Conservation (phyloP, 805 yeast species). For the Hanseniaspora lindneri region DNA sequence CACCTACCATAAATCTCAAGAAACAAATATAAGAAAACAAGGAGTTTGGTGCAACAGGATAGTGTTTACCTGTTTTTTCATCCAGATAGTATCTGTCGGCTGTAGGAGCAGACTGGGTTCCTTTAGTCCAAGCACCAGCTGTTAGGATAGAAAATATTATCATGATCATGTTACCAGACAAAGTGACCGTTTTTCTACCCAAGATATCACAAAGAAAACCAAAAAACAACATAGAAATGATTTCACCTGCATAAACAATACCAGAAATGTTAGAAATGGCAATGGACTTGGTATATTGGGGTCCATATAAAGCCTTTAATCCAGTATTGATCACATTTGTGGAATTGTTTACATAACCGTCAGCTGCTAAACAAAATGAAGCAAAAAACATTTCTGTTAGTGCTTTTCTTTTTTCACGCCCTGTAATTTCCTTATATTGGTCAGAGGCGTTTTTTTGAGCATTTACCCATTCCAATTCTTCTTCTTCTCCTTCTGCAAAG, state of each 20-base stretch:
- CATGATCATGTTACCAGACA: slow-evolving; percentile 60
- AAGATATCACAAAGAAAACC: slow-evolving; percentile 72
- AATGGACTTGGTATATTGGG: slow-evolving; percentile 44
- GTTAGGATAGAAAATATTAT: slow-evolving; percentile 67
- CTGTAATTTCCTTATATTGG: slow-evolving; percentile 1
- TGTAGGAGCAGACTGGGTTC: slow-evolving; percentile 33
- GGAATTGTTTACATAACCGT: slow-evolving; percentile 83
- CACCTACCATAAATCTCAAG: slow-evolving; percentile 68
- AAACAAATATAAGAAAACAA: slow-evolving; percentile 10
- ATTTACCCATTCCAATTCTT: slow-evolving; percentile 8
- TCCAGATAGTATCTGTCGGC: slow-evolving; percentile 63
- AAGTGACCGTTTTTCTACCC: slow-evolving; percentile 76
- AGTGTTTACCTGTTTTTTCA: slow-evolving; percentile 60
- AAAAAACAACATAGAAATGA: slow-evolving; percentile 69
- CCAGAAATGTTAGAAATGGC: slow-evolving; percentile 76
- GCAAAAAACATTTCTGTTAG: slow-evolving; percentile 15
- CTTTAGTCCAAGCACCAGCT: slow-evolving; percentile 81
- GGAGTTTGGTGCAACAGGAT: slow-evolving; percentile 10
- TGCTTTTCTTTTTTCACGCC: slow-evolving; percentile 7
- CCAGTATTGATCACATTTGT: slow-evolving; percentile 71
- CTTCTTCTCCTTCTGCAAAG: not conserved
- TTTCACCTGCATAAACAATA: slow-evolving; percentile 86
- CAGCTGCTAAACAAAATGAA: slow-evolving; percentile 49
- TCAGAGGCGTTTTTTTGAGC: not conserved
- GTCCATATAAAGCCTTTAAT: slow-evolving; percentile 55